phyloP scores from a whole-genome alignment of 495 filamentous ascomycete species.

The Neurospora terricola region DNA sequence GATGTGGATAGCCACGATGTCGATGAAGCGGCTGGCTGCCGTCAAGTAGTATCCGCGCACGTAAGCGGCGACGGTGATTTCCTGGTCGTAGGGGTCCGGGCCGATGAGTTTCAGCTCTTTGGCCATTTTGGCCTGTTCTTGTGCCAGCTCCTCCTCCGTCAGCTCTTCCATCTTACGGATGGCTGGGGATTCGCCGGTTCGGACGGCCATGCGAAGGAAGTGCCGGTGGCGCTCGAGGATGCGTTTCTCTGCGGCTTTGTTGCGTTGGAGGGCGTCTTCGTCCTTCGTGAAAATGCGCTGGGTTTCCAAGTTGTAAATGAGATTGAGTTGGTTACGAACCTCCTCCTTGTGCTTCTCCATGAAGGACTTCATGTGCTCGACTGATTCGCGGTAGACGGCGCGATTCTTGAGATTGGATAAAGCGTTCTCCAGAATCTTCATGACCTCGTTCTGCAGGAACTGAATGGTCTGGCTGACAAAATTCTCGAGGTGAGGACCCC shows the following conservation, averaged over 20 bases:
- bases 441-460: conserved; percentile 21
- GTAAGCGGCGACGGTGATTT: conserved; percentile 38
- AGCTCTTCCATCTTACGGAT: conserved; percentile 29
- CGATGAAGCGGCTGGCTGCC: conserved; percentile 39
- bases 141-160: conserved; percentile 28
- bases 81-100: conserved; percentile 35
- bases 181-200: conserved; percentile 13
- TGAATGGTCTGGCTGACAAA: conserved; percentile 28
- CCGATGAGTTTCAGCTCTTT: conserved; percentile 27
- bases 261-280: conserved; percentile 24
- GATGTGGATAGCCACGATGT: conserved; percentile 36
- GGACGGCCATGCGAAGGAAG: conserved; percentile 19
- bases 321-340: conserved; percentile 17
- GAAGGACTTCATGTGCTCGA: conserved; percentile 22
- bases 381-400: conserved; percentile 28
- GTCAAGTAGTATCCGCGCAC: conserved; percentile 44
- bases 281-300: conserved; percentile 35
- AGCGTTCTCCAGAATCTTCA: conserved; percentile 22
- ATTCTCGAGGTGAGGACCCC: conserved; percentile 21
- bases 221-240: conserved; percentile 28
- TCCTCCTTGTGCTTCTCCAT: conserved; percentile 18
- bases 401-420: conserved; percentile 29
- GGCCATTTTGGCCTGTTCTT: conserved; percentile 12
- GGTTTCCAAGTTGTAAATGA: conserved; percentile 29
- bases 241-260: conserved; percentile 25